phyloP scores from a whole-genome alignment of 164 flowering plant species.

The Brasenia schreberi region DNA sequence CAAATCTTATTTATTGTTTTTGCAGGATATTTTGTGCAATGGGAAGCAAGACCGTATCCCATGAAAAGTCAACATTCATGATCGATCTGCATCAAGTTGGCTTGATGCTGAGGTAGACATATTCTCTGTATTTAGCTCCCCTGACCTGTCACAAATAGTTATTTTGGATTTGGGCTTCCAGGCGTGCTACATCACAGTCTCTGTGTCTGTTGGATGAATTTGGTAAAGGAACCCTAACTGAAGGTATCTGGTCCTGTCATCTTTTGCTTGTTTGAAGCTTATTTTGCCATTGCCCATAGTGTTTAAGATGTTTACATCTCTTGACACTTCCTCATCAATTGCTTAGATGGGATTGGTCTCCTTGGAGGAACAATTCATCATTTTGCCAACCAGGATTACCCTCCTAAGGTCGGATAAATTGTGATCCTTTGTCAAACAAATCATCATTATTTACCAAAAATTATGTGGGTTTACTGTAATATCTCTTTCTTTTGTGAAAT shows the following conservation, averaged over 20 bases:
- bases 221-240: conserved; percentile 98
- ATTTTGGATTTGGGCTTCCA: conserved; percentile 11
- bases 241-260: conserved; percentile 30
- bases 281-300: background rate
- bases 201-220: conserved; percentile 93
- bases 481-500: no score
- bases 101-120: conserved; percentile 72
- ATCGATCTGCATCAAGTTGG: conserved; percentile 98
- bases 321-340: background rate
- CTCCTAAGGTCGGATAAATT: conserved; percentile 64
- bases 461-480: no score
- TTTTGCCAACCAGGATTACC: conserved; percentile 46
- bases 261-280: background rate
- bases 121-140: background rate
- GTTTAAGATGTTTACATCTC: background rate
- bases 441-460: no score
- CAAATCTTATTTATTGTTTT: conserved; percentile 1
- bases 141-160: conserved; percentile 1
- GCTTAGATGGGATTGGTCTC: conserved; percentile 90
- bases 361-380: conserved; percentile 81
- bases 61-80: conserved; percentile 94
- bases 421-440: no score
- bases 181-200: conserved; percentile 82
- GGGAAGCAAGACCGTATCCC: conserved; percentile 84
- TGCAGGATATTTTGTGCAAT: conserved; percentile 83